Evolutionary conservation across 129 eudicot species (phyloP).

Genomic region (Ambrosia artemisiifolia): DNA sequence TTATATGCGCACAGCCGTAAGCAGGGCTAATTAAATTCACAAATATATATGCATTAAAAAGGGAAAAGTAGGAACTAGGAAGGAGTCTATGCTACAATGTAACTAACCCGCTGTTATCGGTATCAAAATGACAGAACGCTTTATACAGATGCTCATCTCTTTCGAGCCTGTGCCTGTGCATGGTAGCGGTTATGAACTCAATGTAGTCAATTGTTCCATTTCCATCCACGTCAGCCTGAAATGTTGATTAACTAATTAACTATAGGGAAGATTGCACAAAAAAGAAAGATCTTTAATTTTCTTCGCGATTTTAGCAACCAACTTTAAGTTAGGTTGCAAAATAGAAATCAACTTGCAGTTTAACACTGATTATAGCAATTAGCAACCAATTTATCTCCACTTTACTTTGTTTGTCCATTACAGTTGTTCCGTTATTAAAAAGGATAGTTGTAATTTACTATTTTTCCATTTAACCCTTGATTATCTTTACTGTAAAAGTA

Average conservation of each 20-base stretch:
- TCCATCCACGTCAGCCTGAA: slow-evolving; percentile 61
- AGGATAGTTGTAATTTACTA: too few relatives aligned
- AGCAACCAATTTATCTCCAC: too few relatives aligned
- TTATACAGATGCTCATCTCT: slow-evolving; percentile 49
- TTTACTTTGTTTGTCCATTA: too few relatives aligned
- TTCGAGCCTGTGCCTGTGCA: slow-evolving; percentile 54
- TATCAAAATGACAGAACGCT: slow-evolving; percentile 51
- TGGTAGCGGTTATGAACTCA: slow-evolving; percentile 52
- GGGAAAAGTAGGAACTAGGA: not conserved
- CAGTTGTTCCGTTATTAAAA: too few relatives aligned
- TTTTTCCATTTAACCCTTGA: not conserved
- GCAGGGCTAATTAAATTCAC: too few relatives aligned
- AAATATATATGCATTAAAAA: not conserved
- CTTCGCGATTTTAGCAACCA: not conserved
- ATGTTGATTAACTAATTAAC: not conserved
- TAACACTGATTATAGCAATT: too few relatives aligned
- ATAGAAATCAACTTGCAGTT: too few relatives aligned
- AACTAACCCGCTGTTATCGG: slow-evolving; percentile 55
- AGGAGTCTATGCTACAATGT: not conserved
- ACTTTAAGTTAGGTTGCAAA: not conserved
- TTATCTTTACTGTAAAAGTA: not conserved
- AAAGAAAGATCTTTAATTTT: not conserved
- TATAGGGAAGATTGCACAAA: not conserved
- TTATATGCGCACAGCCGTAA: too few relatives aligned
- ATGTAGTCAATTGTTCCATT: slow-evolving; percentile 54